A percentile compares a stretch with the other conserved stretches of the same genome.
These are phyloP conservation scores for Thuidium tamariscinum DNA, from an alignment of 225 moss, liverwort and hornwort genomes.

Conservation along the genomic window DNA sequence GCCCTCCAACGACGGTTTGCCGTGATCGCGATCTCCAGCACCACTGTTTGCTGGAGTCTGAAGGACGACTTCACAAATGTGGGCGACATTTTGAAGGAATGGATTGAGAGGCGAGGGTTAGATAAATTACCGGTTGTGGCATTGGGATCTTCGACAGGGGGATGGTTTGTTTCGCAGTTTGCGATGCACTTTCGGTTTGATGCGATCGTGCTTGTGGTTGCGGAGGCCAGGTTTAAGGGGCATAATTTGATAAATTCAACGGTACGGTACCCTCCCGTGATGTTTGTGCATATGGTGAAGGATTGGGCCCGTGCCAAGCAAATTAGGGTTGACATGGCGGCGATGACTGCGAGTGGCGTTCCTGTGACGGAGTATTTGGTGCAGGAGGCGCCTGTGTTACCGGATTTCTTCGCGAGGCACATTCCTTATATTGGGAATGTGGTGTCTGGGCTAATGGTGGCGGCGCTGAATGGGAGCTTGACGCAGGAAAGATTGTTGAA, in stretches of 20 bases:
- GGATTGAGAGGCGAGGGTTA: not conserved
- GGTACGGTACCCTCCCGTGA: not conserved
- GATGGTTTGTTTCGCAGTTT: conserved; percentile 5
- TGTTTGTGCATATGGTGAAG: conserved; percentile 28
- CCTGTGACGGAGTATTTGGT: not conserved
- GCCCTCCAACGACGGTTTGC: not conserved
- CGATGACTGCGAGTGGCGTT: not conserved
- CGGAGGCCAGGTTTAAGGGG: not conserved
- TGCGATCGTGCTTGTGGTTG: conserved; percentile 11
- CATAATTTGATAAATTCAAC: not conserved
- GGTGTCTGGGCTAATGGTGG: not conserved
- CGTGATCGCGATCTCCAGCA: conserved; percentile 17
- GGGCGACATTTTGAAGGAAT: not conserved
- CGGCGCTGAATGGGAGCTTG: not conserved
- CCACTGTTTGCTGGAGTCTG: not conserved
- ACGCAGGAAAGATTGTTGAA: not conserved
- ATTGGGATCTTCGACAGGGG: conserved; percentile 2
- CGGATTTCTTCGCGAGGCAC: not conserved
- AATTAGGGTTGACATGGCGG: not conserved
- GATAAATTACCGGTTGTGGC: not conserved
- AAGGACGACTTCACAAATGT: not conserved
- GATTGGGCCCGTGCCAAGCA: not conserved
- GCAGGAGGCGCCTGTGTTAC: not conserved
- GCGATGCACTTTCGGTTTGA: not conserved
- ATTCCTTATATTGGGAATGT: not conserved